Conservation (phyloP, 495 filamentous ascomycete species). For the Baudoinia panamericana region DNA sequence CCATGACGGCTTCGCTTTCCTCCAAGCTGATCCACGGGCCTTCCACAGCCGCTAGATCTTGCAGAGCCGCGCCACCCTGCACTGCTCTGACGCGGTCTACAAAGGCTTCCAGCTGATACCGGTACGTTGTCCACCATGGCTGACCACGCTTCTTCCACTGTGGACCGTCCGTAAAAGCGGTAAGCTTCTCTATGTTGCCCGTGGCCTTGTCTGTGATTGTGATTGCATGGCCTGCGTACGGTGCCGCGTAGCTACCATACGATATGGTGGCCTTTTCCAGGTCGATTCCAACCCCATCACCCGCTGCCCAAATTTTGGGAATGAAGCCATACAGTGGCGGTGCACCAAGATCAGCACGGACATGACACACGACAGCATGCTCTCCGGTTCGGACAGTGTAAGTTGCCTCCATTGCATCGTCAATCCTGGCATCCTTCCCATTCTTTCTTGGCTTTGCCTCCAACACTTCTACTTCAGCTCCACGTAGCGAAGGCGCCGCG, state of each 20-base stretch:
- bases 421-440: slow-evolving; percentile 23
- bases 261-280: slow-evolving; percentile 29
- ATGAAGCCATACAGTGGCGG: slow-evolving; percentile 17
- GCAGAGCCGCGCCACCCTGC: slow-evolving; percentile 7
- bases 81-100: slow-evolving; percentile 24
- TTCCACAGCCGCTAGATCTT: neutral
- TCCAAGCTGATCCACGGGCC: slow-evolving; percentile 22
- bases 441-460: slow-evolving; percentile 1
- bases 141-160: slow-evolving; percentile 22
- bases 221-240: slow-evolving; percentile 33
- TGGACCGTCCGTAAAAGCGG: slow-evolving; percentile 21
- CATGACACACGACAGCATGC: slow-evolving; percentile 22
- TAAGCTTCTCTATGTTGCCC: slow-evolving; percentile 20
- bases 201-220: slow-evolving; percentile 26
- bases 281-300: slow-evolving; percentile 25
- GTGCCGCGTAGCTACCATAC: slow-evolving; percentile 31
- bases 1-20: slow-evolving; percentile 26
- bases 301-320: slow-evolving; percentile 29
- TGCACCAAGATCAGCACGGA: slow-evolving; percentile 6
- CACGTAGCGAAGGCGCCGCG: slow-evolving; percentile 20
- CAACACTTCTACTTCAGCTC: slow-evolving; percentile 14
- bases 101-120: slow-evolving; percentile 29
- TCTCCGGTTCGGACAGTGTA: slow-evolving; percentile 20
- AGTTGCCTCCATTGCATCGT: slow-evolving; percentile 27
- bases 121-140: slow-evolving; percentile 27